Evolutionary conservation across 78 protist genomes (phyloP), one percentile per base, ranked within the genome.

Genomic region (Emiliania huxleyi): DNA sequence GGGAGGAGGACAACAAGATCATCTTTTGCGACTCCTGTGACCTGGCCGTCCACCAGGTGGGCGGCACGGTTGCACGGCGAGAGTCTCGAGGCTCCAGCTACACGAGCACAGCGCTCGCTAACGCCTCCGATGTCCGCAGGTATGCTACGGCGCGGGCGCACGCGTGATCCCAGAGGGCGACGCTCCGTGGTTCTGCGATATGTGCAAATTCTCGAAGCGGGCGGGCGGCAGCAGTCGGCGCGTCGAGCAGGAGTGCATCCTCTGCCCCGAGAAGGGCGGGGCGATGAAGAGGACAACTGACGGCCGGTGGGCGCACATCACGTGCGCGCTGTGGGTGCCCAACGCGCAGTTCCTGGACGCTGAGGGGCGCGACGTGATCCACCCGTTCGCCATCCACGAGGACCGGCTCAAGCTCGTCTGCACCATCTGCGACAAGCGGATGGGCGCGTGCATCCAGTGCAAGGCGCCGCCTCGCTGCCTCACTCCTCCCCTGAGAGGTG

Each of bases 21-120:
- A 12, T 93, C 25, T 93, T 93, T n/a, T 93, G 95, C 90, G 95
- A 93, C 35, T n/a, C n/a, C 26, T 93, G 95, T 83, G 89, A 93
- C 49, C 40, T 69, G 37, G 77, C 95, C 29, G 94, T 93, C 81
- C 94, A 93, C 62, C 94, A 93, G 92, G 90, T 62, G 75, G n/a
- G 75, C 75, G 37, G n/a, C n/a, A n/a, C n/a, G n/a, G n/a, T n/a
- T n/a, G n/a, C n/a, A n/a, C n/a, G n/a, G n/a, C n/a, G n/a, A n/a
- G n/a, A n/a, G n/a, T n/a, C n/a, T n/a, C n/a, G n/a, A n/a, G n/a
- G n/a, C n/a, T n/a, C n/a, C 23, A 18, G 75, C 75, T 62, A 52
- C 29, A 52, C 29, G 29, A 52, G 29, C 62, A 52, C 8, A 19
- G 62, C 62, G 62, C 62, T 19, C 29, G 29, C 29, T 52, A 8